Evolutionary conservation across 1,284 basidiomycete species (phyloP).

Genomic region (Peniophora sp.): DNA sequence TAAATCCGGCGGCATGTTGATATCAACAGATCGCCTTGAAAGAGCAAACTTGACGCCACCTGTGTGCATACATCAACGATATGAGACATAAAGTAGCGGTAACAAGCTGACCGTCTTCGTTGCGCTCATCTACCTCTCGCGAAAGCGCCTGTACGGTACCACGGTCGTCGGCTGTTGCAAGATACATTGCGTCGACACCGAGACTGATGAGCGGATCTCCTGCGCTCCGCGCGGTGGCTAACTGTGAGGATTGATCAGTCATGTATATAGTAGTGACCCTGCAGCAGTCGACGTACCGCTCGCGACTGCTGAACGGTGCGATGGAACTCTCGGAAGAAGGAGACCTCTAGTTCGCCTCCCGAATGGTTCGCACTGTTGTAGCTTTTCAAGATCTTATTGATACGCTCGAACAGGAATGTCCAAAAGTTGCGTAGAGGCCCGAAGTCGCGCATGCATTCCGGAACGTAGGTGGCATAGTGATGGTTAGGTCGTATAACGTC

Average conservation of each 20-base stretch:
- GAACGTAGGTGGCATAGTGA: conserved; percentile 13
- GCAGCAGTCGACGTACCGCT: conserved; percentile 13
- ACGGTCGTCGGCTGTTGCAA: conserved; percentile 17
- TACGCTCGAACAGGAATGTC: conserved; percentile 17
- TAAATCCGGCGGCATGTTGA: neutral
- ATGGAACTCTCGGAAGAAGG: conserved; percentile 17
- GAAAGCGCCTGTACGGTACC: conserved; percentile 18
- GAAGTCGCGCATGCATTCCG: conserved; percentile 12
- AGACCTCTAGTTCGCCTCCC: conserved; percentile 14
- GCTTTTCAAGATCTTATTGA: conserved; percentile 20
- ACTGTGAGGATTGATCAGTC: neutral
- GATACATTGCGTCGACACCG: conserved; percentile 13
- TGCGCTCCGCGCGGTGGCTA: neutral
- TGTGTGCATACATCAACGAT: neutral
- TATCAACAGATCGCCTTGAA: neutral
- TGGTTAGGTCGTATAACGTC: conserved; percentile 12
- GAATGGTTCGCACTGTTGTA: conserved; percentile 12
- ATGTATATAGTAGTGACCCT: too few relatives aligned
- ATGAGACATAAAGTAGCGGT: neutral
- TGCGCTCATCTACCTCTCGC: conserved; percentile 13
- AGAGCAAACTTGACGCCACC: neutral
- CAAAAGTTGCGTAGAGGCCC: conserved; percentile 20
- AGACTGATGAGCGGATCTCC: conserved; percentile 1
- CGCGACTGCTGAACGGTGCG: conserved; percentile 14
- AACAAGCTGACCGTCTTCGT: conserved; percentile 12